Percentiles rank a stretch among this genome's conserved stretches.
phyloP scores from a whole-genome alignment of 345 rosid genomes.

The Populus davidiana region DNA sequence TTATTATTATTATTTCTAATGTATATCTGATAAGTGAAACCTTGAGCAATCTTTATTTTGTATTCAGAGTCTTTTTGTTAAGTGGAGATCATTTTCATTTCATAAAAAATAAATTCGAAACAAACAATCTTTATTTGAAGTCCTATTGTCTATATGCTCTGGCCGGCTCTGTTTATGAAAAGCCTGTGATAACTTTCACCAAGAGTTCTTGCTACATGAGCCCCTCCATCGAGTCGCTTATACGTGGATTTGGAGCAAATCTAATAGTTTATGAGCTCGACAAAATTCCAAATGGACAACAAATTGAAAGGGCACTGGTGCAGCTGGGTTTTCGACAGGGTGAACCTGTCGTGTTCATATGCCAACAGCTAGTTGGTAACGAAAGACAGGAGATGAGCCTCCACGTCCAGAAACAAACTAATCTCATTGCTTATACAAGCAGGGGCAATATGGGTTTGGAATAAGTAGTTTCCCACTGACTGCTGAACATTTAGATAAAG shows the following conservation, averaged over 20 bases:
- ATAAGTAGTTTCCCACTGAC: not conserved
- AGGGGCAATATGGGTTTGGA: conserved; percentile 26
- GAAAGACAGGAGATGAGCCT: conserved; percentile 29
- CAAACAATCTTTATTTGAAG: too few species aligned
- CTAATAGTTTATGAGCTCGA: conserved; percentile 30
- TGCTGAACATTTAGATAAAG: too few species aligned
- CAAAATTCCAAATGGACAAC: conserved; percentile 22
- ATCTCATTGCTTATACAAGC: conserved; percentile 26
- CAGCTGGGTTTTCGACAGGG: conserved; percentile 28
- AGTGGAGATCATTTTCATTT: too few species aligned
- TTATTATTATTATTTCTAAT: too few species aligned
- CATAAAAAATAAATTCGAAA: too few species aligned
- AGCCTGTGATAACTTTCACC: conserved; percentile 31
- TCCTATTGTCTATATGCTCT: too few species aligned
- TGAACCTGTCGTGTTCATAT: conserved; percentile 28
- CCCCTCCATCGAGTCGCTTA: conserved; percentile 23
- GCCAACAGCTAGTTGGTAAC: conserved; percentile 20
- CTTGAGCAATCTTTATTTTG: too few species aligned
- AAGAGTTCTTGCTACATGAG: conserved; percentile 33
- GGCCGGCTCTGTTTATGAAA: not conserved
- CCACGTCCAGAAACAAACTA: conserved; percentile 25
- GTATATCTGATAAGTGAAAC: too few species aligned
- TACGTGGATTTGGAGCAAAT: conserved; percentile 30
- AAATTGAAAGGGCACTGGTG: conserved; percentile 24
- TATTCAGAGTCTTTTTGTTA: too few species aligned